Evolutionary conservation across 805 yeast genomes (phyloP), one percentile per base, ranked within the genome.

Genomic region (Candida ulmi): DNA sequence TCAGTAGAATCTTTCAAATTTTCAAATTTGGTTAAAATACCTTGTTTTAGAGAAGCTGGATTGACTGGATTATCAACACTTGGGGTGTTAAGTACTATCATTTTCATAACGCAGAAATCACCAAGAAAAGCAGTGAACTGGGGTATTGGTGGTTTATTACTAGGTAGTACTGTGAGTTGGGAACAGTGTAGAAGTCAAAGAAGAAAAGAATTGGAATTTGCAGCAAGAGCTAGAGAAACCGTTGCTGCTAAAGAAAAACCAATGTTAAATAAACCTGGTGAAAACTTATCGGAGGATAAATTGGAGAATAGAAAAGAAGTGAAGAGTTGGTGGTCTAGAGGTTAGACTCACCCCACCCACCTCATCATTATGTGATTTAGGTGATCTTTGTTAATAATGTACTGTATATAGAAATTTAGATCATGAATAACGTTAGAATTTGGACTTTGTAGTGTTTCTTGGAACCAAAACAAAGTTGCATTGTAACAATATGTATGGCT

Each of bases 121-220:
- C 71, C 81, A 0, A 57, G 65, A 9, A 72, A 72, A 44, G 80
- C 95, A 1, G 68, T 76, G 13, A 86, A 90, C 55, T 90, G 96
- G 96, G 81, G 82, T 9, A 69, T 85, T 37, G 83, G 84, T 29
- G 95, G 93, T 3, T 76, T 88, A 47, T 61, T 85, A 40, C 57
- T 88, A 17, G 96, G 96, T 1, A 78, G 86, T 33, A 71, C 85
- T 0, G 79, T 85, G 21, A 86, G 95, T 1, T 90, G 96, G 96
- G 96, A 90, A 57, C 95, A 88, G 61, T 90, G 98, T 60, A 71
- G 95, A 42, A 69, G 78, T 36, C 71, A 77, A 35, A 71, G 95
- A 58, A 70, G 81, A 52, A 74, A 76, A 46, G 78, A 84, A 39
- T 71, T 78, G 56, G 73, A 74, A 44, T 78, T 80, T 41, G 82